Evolutionary conservation across 2,329 filamentous ascomycete genomes (phyloP).

Genomic region (Aspergillus puulaauensis): DNA sequence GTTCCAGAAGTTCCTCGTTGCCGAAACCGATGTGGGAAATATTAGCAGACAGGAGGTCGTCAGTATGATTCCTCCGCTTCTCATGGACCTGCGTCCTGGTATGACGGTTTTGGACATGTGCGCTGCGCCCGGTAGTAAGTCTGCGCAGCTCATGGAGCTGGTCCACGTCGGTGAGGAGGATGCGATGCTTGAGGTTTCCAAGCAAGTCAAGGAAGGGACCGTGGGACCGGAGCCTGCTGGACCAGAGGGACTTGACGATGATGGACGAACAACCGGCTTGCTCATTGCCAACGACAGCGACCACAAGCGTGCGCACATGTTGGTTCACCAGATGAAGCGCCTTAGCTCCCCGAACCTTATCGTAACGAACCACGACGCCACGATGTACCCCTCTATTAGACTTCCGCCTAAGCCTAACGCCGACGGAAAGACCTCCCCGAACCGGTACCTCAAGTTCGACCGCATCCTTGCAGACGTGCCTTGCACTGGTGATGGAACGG

Average conservation of each 20-base stretch:
- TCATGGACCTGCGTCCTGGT: constrained; percentile 86
- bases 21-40: constrained; percentile 94
- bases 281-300: constrained; percentile 95
- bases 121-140: constrained; percentile 95
- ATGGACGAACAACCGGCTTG: constrained; percentile 85
- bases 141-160: constrained; percentile 91
- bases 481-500: constrained; percentile 91
- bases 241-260: constrained; percentile 63
- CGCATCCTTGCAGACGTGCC: constrained; percentile 95
- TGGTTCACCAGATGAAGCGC: constrained; percentile 96
- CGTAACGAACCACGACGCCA: constrained; percentile 97
- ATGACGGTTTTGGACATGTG: constrained; percentile 96
- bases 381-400: constrained; percentile 88
- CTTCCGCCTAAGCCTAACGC: constrained; percentile 61
- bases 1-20: constrained; percentile 97
- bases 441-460: constrained; percentile 90
- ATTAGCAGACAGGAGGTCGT: constrained; percentile 97
- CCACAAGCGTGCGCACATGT: constrained; percentile 94
- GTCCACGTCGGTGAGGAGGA: constrained; percentile 90
- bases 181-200: constrained; percentile 70
- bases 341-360: constrained; percentile 94
- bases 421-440: constrained; percentile 54
- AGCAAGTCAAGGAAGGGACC: constrained; percentile 62
- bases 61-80: constrained; percentile 95
- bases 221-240: constrained; percentile 48